Base-by-base conservation (phyloP, 2,329 filamentous ascomycete species). In the Ceratocystis eucalypticola region DNA sequence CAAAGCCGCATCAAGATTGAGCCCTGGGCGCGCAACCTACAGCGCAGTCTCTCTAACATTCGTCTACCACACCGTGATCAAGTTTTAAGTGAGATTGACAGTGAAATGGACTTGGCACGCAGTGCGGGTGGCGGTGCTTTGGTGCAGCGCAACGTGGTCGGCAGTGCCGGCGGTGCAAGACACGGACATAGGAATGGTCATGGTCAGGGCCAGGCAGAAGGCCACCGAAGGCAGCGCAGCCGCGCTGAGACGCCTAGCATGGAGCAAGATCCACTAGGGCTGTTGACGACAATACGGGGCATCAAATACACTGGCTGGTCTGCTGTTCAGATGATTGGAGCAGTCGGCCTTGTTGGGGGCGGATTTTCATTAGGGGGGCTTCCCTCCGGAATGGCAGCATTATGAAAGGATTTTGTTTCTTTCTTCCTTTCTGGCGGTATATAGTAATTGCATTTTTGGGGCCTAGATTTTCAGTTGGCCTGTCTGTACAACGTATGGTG, bases 1-100 rank as follows among this genome's bases (percentile, higher is more conserved):
- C 71, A 74, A 12, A 73, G 75, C 1, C 76, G 75, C 65, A 80
- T 93, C n/a, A 81, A 87, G 5, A 79, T 95, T 20, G 88, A 87
- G 1, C 88, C 88, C 72, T 96, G 91, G 91, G 90, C 91, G 0
- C 82, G 85, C 6, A 88, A 94, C 71, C 79, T 96, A 0, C 89
- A 95, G 73, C 83, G 84, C 66, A 90, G 87, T 71, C 78, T 94
- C 1, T 82, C 85, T 33, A 87, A 86, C 94, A 73, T 82, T 85
- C n/a, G 82, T 83, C 33, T 78, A 84, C 70, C 92, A 86, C 69
- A 85, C 88, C 68, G 77, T 81, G 6, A 76, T 89, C 0, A 81
- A 82, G 3, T 79, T 81, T 25, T 81, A 79, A 25, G 84, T 91
- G 72, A 77, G 85, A 2, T 77, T 85, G 33, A 91, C 88, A 88